phyloP scores from a whole-genome alignment of 2,329 filamentous ascomycete genomes.

The Alternaria sp. region DNA sequence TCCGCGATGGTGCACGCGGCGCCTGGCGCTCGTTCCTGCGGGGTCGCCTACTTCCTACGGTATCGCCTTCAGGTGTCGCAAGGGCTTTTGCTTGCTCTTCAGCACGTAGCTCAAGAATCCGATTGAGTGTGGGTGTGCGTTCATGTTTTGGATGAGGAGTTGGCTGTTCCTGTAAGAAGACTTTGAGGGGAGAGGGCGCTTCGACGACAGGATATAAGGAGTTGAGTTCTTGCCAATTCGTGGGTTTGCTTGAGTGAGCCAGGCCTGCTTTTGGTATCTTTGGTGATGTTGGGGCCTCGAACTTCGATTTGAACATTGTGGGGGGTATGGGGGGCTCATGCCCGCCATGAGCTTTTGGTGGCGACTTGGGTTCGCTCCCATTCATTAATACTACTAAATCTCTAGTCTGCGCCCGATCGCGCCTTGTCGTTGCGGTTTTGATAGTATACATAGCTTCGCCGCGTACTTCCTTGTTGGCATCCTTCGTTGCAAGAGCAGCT shows the following conservation, averaged over 20 bases:
- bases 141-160: fast-evolving
- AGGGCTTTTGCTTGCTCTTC: slow-evolving; percentile 14
- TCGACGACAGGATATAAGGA: not conserved
- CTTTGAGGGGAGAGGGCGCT: not conserved
- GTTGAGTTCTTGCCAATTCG: not conserved
- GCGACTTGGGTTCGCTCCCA: not conserved
- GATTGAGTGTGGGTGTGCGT: slow-evolving; percentile 6
- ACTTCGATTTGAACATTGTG: too few species aligned
- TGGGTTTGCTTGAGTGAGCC: not conserved
- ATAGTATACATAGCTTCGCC: not conserved
- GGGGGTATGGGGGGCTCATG: fast-evolving
- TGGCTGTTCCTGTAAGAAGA: not conserved
- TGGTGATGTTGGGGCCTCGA: too few species aligned
- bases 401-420: fast-evolving
- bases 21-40: not conserved
- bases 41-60: fast-evolving
- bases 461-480: not conserved
- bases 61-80: not conserved
- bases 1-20: not conserved
- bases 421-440: not conserved
- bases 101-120: not conserved
- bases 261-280: not conserved
- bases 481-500: not conserved
- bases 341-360: too few species aligned
- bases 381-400: not conserved